Base-by-base conservation (phyloP, 2,329 filamentous ascomycete genomes). In the Epichloe hybrida region DNA sequence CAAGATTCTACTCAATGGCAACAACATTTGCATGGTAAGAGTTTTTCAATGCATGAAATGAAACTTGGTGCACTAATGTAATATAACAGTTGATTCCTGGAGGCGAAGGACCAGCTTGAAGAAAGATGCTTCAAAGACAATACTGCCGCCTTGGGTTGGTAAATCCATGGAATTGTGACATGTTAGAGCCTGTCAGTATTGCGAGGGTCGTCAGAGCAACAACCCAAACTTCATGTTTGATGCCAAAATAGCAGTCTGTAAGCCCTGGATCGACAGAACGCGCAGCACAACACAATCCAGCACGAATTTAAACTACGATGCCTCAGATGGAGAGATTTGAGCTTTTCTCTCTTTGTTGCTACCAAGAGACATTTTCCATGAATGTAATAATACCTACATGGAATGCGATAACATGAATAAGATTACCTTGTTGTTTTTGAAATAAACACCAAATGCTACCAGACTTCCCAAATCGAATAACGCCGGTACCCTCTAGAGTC, bases 1-100 rank as follows among this genome's bases (percentile, higher is more conserved):
- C 48, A 97, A 97, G 75, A 95, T 98, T 54, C 72, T 98, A 41
- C 73, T 98, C 39, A 98, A 98, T 63, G 93, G 93, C 52, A 98
- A 98, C 72, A 97, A 97, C 63, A 88, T 98, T 57, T 97, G 91
- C 86, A 98, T 98, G 93, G 93, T 95, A 77, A 51, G 75, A 59
- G 15, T n/a, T 27, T 35, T 9, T 13, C 7, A 39, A 39, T n/a
- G 17, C n/a, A 12, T 1, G 34, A 3, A 7, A 4, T 49, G 23
- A 11, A 27, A 4, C 3, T 27, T 20, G n/a, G 15, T 34, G 13
- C 37, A 44, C 47, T 50, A 23, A 52, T 37, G 31, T 12, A 21
- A 2, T 12, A 7, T 9, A 5, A 4, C n/a, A 89, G 84, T 75
- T 89, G 67, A 88, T 88, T 62, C 85, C 85, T 3, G 85, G 85